These are phyloP conservation scores for Solanum chiquidenum DNA, from an alignment of 257 asterid species.

Conservation along the genomic window DNA sequence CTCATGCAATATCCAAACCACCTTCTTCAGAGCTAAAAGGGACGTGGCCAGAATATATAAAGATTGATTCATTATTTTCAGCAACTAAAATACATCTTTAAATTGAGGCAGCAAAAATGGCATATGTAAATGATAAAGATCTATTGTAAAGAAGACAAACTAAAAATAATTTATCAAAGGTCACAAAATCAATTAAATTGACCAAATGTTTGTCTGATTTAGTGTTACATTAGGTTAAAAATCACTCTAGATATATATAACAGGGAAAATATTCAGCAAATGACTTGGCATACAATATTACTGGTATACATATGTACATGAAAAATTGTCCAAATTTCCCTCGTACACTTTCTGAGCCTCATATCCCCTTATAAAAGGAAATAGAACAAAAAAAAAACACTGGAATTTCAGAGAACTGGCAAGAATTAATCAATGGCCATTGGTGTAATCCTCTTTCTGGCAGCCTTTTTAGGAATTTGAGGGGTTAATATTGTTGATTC, in stretches of 20 bases:
- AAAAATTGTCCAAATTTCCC: background rate
- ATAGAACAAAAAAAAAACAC: background rate
- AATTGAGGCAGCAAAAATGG: background rate
- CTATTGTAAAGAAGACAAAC: background rate
- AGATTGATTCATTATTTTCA: background rate
- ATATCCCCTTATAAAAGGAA: background rate
- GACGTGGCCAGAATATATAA: background rate
- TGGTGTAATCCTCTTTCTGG: constrained; percentile 79
- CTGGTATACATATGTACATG: background rate
- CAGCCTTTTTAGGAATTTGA: constrained; percentile 25
- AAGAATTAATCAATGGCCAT: constrained; percentile 50
- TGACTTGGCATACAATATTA: background rate
- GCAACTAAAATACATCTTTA: no score
- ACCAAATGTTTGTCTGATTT: background rate
- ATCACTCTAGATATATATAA: background rate
- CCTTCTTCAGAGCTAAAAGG: background rate
- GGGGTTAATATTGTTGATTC: constrained; percentile 21
- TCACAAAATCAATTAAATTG: background rate
- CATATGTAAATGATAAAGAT: background rate
- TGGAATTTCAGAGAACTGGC: background rate
- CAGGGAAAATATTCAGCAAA: background rate
- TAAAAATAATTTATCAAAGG: background rate
- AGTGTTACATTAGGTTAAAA: background rate
- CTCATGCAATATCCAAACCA: background rate
- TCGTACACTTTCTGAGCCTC: background rate